Evolutionary conservation across 2,329 filamentous ascomycete species (phyloP), one percentile per base, ranked within the genome.

Genomic region (Graphilbum fragrans): DNA sequence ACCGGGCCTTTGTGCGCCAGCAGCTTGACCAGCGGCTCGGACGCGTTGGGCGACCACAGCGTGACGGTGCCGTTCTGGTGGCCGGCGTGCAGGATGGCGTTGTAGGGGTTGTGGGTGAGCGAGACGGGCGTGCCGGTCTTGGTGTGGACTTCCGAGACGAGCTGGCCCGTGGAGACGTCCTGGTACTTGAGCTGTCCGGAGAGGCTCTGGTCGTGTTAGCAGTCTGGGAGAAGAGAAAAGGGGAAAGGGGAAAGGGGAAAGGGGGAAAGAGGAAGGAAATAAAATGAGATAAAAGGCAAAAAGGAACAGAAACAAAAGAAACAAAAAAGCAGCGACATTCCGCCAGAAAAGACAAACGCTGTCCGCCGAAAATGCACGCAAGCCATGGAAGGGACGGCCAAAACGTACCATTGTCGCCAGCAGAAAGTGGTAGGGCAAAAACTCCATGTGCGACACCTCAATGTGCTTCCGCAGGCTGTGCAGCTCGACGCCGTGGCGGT

Each of bases 31-130:
- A 95, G 71, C 0, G 92, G 83, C 0, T 86, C 83, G 42, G 80
- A 74, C 21, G 80, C 82, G 61, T 94, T 98, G 3, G 92, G 92
- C 2, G 90, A 95, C 92, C 92, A 98, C 35, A 98, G 66, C 2
- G 86, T 92, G 29, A 98, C 87, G 3, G 86, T 84, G 43, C 92
- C 92, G 55, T 96, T 96, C 56, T 94, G 87, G 56, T 96, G 90
- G 10, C 92, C 92, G 47, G 88, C 77, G 53, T 96, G 87, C 38
- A 95, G 68, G 44, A 98, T 80, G 16, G 86, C 92, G 58, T 98
- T 98, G 61, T 83, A 82, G 0, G 85, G 83, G 57, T 98, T 98
- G 54, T 95, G 88, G 5, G 78, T 71, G 49, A 98, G 72, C 3
- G 90, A 77, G 4, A 84, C 86, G 2, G 92, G 85, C 4, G 83